These are phyloP conservation scores for Naematelia encephala DNA, from an alignment of 768 basidiomycete genomes.

Conservation along the genomic window DNA sequence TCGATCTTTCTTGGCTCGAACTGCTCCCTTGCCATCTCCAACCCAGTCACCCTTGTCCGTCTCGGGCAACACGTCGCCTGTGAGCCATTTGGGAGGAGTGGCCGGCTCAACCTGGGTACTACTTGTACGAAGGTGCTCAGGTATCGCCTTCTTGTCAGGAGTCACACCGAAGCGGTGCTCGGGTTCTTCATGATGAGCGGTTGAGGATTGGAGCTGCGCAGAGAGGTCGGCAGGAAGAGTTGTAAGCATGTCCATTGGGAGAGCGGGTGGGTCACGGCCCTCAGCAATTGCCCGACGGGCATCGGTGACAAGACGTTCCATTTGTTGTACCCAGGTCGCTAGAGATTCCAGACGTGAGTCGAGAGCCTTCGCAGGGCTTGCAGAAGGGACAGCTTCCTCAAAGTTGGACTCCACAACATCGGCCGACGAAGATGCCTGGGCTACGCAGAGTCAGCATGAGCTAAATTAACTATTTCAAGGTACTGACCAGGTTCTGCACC, in stretches of 20 bases:
- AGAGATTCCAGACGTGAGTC: constrained; percentile 19
- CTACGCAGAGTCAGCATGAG: neutral
- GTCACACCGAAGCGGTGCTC: constrained; percentile 26
- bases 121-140: constrained; percentile 31
- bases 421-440: neutral
- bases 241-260: constrained; percentile 17
- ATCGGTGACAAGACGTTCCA: constrained; percentile 42
- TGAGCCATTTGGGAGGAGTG: constrained; percentile 46
- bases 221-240: constrained; percentile 16
- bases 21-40: constrained; percentile 6
- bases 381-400: neutral
- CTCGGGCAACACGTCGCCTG: constrained; percentile 26
- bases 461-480: neutral
- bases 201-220: neutral
- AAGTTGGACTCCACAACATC: neutral
- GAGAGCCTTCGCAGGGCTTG: neutral
- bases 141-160: constrained; percentile 24
- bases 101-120: constrained; percentile 43
- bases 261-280: constrained; percentile 34
- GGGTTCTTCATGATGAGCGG: neutral
- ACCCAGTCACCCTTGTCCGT: constrained; percentile 22
- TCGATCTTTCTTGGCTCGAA: constrained; percentile 34
- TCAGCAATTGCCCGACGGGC: constrained; percentile 43
- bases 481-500: neutral
- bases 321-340: constrained; percentile 18